A percentile compares a stretch with the other conserved stretches of the same genome.
phyloP scores from a whole-genome alignment of 352 stramenopile species.

The Globisporangium nodosum region DNA sequence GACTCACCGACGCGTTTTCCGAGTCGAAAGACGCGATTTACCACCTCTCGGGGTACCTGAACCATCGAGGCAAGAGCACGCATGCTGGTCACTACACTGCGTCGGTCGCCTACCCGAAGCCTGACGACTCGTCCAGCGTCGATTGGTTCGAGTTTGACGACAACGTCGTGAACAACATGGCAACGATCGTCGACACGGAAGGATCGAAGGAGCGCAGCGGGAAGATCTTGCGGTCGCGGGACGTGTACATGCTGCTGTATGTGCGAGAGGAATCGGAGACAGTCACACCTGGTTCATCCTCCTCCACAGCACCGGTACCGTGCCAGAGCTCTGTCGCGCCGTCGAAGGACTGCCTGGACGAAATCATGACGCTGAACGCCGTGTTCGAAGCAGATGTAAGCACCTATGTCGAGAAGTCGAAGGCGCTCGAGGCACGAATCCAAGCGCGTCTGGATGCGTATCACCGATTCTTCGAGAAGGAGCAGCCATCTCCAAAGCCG shows the following conservation, averaged over 20 bases:
- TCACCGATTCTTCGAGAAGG: constrained; percentile 56
- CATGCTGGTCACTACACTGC: constrained; percentile 85
- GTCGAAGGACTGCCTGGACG: constrained; percentile 28
- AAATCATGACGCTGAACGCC: constrained; percentile 45
- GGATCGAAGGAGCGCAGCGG: constrained; percentile 36
- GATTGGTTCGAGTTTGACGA: constrained; percentile 87
- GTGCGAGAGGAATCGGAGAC: constrained; percentile 29
- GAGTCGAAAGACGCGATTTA: constrained; percentile 47
- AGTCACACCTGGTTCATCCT: neutral
- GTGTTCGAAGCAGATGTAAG: constrained; percentile 44
- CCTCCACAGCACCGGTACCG: neutral
- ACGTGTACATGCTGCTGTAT: constrained; percentile 88
- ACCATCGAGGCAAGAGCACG: constrained; percentile 78
- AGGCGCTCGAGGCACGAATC: constrained; percentile 44
- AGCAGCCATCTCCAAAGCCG: constrained; percentile 31
- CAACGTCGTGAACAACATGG: constrained; percentile 53
- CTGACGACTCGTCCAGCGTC: constrained; percentile 11
- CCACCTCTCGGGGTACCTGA: constrained; percentile 67
- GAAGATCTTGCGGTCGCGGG: constrained; percentile 62
- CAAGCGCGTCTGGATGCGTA: constrained; percentile 47
- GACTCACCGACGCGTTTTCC: constrained; percentile 31
- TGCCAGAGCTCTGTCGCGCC: constrained; percentile 8
- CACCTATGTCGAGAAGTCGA: constrained; percentile 38
- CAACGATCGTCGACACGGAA: constrained; percentile 28
- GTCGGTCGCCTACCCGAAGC: constrained; percentile 54